Evolutionary conservation across 495 filamentous ascomycete genomes (phyloP).

Genomic region (Jackrogersella minutella): DNA sequence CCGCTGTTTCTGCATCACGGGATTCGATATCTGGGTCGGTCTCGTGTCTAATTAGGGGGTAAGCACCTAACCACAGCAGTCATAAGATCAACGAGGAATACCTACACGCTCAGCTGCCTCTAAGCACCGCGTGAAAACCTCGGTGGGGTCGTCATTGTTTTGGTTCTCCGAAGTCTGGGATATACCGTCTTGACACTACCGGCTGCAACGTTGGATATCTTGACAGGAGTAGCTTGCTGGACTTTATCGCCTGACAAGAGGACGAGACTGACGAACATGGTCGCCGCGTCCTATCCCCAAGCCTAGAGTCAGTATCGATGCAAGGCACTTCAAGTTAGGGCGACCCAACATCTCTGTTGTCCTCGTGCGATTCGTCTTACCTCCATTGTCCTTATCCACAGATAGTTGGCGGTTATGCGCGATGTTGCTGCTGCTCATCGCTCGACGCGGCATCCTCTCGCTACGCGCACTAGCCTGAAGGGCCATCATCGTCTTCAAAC

Average conservation of each 20-base stretch:
- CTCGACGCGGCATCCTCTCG: not conserved
- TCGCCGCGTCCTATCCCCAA: conserved; percentile 15
- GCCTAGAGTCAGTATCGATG: not conserved
- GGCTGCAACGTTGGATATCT: conserved; percentile 30
- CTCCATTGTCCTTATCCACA: not conserved
- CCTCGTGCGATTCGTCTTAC: not conserved
- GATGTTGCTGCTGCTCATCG: not conserved
- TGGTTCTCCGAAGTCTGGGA: not conserved
- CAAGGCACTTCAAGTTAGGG: not conserved
- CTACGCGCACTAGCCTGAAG: conserved; percentile 3
- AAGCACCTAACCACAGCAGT: not conserved
- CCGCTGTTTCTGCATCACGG: not conserved
- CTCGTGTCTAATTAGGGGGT: not conserved
- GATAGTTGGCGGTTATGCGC: not conserved
- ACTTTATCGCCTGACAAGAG: conserved; percentile 1
- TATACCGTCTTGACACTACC: conserved; percentile 26
- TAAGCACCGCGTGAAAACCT: not conserved
- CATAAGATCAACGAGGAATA: not conserved
- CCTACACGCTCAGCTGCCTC: not conserved
- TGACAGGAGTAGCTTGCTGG: conserved; percentile 16
- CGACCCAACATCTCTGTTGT: not conserved
- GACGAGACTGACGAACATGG: not conserved
- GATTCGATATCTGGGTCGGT: not conserved
- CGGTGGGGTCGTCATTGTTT: not conserved
- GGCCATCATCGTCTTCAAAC: conserved; percentile 11